Evolutionary conservation across 331 rosid genomes (phyloP), one percentile per base, ranked within the genome.

Genomic region (Malus hybrid): DNA sequence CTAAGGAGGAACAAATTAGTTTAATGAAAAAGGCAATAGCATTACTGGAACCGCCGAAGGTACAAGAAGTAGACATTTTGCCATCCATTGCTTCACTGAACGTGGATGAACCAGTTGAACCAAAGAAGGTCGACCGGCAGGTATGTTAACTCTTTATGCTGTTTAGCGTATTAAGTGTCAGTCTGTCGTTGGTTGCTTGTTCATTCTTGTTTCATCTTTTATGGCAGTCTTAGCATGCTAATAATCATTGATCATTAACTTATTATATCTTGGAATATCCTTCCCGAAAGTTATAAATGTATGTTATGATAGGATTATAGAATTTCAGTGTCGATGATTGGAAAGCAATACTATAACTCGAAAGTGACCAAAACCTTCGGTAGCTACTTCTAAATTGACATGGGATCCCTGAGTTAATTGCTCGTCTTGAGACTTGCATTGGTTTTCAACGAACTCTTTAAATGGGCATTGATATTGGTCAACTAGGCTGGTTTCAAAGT

Each of bases 91-190:
- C 69, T 79, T 74, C 86, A 64, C 57, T 60, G 19, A 79, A 67
- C 24, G 76, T 15, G 73, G 85, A 63, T 44, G 78, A 73, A 62
- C 73, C 42, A 74, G 36, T 70, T 48, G 85, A 83, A 68, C 86
- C 81, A 6, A 80, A 76, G 77, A 87, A 79, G 65, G 83, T 85
- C 11, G 91, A 85, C 83, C 81, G 99, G 76, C 92, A 92, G 97
- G 99, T 94, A 72, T 20, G 50, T 29, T 16, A 15, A 48, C 18
- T 33, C 31, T 73, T 57, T 48, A 70, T 81, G 4, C 65, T 65
- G 6, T 54, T 46, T 20, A 8, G 27, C 16, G 14, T 20, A 63
- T 14, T 48, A 48, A 48, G 7, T 65, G 20, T 6, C n/a, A 28
- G 69, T 59, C n/a, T 52, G 19, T 24, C 13, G 20, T 48, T 73